Evolutionary conservation across 2,329 filamentous ascomycete genomes (phyloP), one percentile per base, ranked within the genome.

Genomic region (Drechslerella coelobrocha): DNA sequence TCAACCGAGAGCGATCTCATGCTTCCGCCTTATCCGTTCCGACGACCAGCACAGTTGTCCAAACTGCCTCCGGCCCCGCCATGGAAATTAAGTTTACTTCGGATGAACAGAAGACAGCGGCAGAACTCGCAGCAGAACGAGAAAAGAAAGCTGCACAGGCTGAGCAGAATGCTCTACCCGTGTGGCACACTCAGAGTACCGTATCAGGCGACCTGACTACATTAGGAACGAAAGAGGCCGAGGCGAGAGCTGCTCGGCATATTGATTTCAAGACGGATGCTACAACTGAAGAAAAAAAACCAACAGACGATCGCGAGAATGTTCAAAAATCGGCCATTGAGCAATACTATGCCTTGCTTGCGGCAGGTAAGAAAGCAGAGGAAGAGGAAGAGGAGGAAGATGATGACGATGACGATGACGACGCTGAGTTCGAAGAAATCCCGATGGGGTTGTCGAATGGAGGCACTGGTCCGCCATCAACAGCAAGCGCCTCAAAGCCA

Each of bases 101-200:
- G 4, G 81, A 79, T 17, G 81, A 83, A 72, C 73, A 76, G 29
- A 82, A 82, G 74, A 81, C 77, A 37, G 81, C 82, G 5, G 81
- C 79, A 2, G 82, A 83, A 57, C 78, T 81, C 53, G 80, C 79
- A 1, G 81, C 80, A 43, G 81, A 82, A 73, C 79, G 79, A 24
- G 79, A 80, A 39, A 80, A 80, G 63, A 83, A 82, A 73, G 80
- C 81, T 2, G 80, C 79, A 1, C 75, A 83, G 45, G 82, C 82
- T 68, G 81, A 82, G 66, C 81, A 83, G 73, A 84, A 84, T 53
- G 80, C 80, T 3, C 77, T 84, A 8, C 83, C 83, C 0, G 80
- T 82, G 14, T 84, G 83, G 83, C 81, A 83, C 73, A 83, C 81
- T 6, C 80, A 82, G 53, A 82, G 81, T 41, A 83, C 82, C 0